phyloP scores from a whole-genome alignment of 768 basidiomycete genomes.

The Auriscalpium microsporum region DNA sequence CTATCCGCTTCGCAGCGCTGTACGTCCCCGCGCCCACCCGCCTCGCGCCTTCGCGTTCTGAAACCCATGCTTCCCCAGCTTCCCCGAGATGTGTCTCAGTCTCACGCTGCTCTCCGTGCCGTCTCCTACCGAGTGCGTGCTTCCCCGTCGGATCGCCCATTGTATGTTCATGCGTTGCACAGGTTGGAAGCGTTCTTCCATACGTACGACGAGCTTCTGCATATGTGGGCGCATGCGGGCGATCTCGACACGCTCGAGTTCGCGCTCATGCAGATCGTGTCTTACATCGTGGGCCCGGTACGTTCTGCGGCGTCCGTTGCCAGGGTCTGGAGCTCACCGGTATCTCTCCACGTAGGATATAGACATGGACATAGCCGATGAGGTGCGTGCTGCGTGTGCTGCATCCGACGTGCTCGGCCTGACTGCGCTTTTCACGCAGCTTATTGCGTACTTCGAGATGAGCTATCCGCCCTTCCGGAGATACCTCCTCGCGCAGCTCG shows the following conservation, averaged over 20 bases:
- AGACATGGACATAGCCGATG: slow-evolving; percentile 12
- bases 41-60: not conserved
- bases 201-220: slow-evolving; percentile 18
- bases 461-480: slow-evolving; percentile 17
- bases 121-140: slow-evolving; percentile 9
- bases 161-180: not conserved
- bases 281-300: slow-evolving; percentile 17
- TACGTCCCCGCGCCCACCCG: slow-evolving; percentile 1
- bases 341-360: slow-evolving; percentile 4
- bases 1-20: slow-evolving; percentile 17
- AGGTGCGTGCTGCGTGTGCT: not conserved
- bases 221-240: slow-evolving; percentile 20
- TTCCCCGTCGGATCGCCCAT: too few relatives aligned
- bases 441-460: slow-evolving; percentile 16
- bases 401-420: not conserved
- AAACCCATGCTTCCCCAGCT: not conserved
- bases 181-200: not conserved
- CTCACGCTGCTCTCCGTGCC: slow-evolving; percentile 12
- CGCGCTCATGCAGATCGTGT: slow-evolving; percentile 15
- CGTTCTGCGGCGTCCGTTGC: not conserved
- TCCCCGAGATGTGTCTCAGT: slow-evolving; percentile 16
- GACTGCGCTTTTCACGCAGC: slow-evolving; percentile 1
- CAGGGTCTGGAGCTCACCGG: not conserved
- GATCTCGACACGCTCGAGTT: slow-evolving; percentile 21
- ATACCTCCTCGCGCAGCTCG: slow-evolving; percentile 7